These are phyloP conservation scores for Carex littledalei DNA, from an alignment of 176 grass and related monocot species.

Conservation along the genomic window DNA sequence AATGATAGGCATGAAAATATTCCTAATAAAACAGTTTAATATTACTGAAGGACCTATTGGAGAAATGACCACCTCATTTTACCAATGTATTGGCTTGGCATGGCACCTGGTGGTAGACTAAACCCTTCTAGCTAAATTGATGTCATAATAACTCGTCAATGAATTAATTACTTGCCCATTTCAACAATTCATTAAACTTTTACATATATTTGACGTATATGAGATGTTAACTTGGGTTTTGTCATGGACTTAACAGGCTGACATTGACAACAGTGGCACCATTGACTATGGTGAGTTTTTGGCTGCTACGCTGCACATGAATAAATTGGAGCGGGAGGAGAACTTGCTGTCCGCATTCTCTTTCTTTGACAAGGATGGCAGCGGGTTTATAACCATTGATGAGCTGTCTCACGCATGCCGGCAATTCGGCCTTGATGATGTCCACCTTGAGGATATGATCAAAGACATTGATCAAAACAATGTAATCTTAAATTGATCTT, in stretches of 20 bases:
- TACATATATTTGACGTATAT: not conserved
- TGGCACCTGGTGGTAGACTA: not conserved
- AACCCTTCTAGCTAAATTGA: not conserved
- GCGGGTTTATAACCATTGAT: slow-evolving; percentile 83
- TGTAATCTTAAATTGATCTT: slow-evolving; percentile 38
- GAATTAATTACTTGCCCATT: not conserved
- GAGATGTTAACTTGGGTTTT: slow-evolving; percentile 16
- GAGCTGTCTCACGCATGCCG: slow-evolving; percentile 75
- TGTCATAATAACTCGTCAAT: not conserved
- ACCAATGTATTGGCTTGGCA: not conserved
- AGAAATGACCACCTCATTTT: not conserved
- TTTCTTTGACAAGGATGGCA: slow-evolving; percentile 90
- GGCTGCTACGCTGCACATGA: slow-evolving; percentile 88
- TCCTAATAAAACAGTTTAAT: not conserved
- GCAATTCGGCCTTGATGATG: slow-evolving; percentile 73
- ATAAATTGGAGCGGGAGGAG: slow-evolving; percentile 91
- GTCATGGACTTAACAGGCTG: slow-evolving; percentile 45
- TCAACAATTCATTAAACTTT: not conserved
- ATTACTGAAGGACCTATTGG: not conserved
- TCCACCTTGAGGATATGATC: slow-evolving; percentile 92
- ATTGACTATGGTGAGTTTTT: slow-evolving; percentile 94
- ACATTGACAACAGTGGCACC: slow-evolving; percentile 79
- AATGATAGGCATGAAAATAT: not conserved
- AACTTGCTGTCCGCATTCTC: slow-evolving; percentile 67
- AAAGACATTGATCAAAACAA: slow-evolving; percentile 91